Conservation (phyloP, 768 basidiomycete genomes). For the Lactarius vividus region DNA sequence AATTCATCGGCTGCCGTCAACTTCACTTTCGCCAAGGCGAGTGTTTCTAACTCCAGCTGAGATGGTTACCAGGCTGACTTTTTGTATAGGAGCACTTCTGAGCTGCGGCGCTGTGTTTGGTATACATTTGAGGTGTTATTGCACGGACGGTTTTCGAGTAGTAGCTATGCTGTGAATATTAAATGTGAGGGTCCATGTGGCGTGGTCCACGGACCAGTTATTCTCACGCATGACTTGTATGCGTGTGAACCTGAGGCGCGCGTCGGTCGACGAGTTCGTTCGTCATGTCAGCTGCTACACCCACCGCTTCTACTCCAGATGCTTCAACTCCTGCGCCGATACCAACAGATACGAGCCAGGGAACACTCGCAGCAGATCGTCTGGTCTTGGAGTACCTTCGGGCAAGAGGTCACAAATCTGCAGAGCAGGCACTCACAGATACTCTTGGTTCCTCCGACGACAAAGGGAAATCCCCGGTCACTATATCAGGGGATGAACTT, state of each 20-base stretch:
- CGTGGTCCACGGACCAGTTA: background rate
- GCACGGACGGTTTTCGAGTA: background rate
- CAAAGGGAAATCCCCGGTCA: slow-evolving; percentile 36
- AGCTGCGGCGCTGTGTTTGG: slow-evolving; percentile 17
- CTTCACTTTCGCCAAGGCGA: slow-evolving; percentile 82
- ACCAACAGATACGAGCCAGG: slow-evolving; percentile 43
- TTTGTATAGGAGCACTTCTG: slow-evolving; percentile 57
- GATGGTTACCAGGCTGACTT: slow-evolving; percentile 15
- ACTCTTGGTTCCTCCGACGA: slow-evolving; percentile 39
- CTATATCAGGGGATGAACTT: slow-evolving; percentile 48
- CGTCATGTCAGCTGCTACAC: slow-evolving; percentile 48
- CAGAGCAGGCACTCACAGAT: slow-evolving; percentile 45
- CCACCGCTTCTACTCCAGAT: slow-evolving; percentile 51
- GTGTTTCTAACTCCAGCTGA: slow-evolving; percentile 29
- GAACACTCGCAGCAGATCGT: slow-evolving; percentile 42
- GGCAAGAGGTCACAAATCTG: slow-evolving; percentile 43
- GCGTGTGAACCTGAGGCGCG: background rate
- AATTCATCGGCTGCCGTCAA: slow-evolving; percentile 55
- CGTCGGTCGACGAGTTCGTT: background rate
- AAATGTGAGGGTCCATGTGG: background rate
- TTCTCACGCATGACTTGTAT: background rate
- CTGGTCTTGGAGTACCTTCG: slow-evolving; percentile 51
- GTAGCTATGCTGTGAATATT: background rate
- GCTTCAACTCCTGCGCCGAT: slow-evolving; percentile 39
- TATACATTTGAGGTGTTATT: background rate